Evolutionary conservation across 176 grass and related monocot species (phyloP).

Genomic region (Puya raimondii): DNA sequence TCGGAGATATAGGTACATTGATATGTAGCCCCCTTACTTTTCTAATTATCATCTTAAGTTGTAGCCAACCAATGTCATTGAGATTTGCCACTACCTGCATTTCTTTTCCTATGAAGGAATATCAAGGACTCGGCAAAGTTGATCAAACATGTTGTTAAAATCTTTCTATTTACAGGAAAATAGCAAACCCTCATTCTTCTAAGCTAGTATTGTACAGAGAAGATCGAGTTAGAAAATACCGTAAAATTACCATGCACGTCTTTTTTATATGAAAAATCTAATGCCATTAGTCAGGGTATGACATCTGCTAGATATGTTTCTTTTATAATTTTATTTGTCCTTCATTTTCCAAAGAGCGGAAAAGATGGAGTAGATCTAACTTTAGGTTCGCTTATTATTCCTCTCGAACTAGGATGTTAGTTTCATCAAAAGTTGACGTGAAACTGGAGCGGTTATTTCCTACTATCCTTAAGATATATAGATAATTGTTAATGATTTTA

Average conservation of each 20-base stretch:
- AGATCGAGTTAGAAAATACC: no score
- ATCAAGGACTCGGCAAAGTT: no score
- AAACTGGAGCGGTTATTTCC: background rate
- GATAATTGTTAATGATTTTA: background rate
- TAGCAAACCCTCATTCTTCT: no score
- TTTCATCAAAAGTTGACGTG: background rate
- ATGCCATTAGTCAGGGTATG: no score
- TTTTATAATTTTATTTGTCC: background rate
- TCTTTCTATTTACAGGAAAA: no score
- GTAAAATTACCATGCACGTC: no score
- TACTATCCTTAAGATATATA: background rate
- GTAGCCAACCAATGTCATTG: background rate
- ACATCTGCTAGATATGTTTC: background rate
- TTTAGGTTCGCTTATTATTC: background rate
- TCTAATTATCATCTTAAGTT: background rate
- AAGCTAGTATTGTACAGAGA: no score
- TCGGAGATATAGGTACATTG: slow-evolving; percentile 25
- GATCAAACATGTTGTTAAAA: no score
- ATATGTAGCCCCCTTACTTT: background rate
- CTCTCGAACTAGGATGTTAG: background rate
- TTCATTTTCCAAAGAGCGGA: background rate
- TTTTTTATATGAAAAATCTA: no score
- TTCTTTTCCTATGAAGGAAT: no score
- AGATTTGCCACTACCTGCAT: background rate
- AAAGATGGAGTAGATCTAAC: background rate